These are phyloP conservation scores for Monosporascus sp. DNA, from an alignment of 2,329 filamentous ascomycete species.

Conservation along the genomic window DNA sequence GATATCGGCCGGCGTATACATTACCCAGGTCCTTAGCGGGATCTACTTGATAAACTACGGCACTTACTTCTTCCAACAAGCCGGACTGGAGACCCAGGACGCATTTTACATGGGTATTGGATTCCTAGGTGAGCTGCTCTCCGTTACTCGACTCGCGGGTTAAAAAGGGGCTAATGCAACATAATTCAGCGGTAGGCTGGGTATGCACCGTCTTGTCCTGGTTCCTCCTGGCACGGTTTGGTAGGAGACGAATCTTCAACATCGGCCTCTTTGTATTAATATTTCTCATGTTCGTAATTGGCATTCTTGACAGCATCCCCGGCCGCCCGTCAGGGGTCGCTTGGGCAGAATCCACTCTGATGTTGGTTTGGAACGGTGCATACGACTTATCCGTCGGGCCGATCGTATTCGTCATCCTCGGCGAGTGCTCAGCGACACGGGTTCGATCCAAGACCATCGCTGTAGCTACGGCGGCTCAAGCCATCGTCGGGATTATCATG, in stretches of 20 bases:
- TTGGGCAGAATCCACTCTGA: slow-evolving; percentile 46
- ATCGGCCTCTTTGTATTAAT: slow-evolving; percentile 39
- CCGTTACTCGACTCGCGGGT: background rate
- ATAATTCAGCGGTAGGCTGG: slow-evolving; percentile 39
- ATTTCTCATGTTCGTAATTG: slow-evolving; percentile 42
- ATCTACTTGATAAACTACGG: slow-evolving; percentile 62
- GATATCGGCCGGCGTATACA: slow-evolving; percentile 57
- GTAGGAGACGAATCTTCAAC: slow-evolving; percentile 48
- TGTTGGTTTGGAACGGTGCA: slow-evolving; percentile 46
- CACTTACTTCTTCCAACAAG: slow-evolving; percentile 56
- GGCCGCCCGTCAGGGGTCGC: slow-evolving; percentile 31
- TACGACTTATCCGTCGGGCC: slow-evolving; percentile 50
- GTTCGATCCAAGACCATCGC: slow-evolving; percentile 41
- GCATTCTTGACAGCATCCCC: slow-evolving; percentile 41
- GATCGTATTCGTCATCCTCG: slow-evolving; percentile 49
- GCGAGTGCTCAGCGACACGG: slow-evolving; percentile 42
- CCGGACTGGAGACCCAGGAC: slow-evolving; percentile 43
- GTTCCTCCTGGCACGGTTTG: slow-evolving; percentile 43
- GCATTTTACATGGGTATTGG: slow-evolving; percentile 54
- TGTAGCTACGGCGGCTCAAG: slow-evolving; percentile 38
- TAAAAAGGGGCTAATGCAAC: slow-evolving; percentile 5
- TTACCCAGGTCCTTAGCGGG: slow-evolving; percentile 60
- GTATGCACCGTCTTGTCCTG: slow-evolving; percentile 50
- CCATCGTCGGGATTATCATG: slow-evolving; percentile 35
- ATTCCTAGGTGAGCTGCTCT: slow-evolving; percentile 31